These are phyloP conservation scores for Laguncularia racemosa DNA, from an alignment of 345 rosid genomes.

Conservation along the genomic window DNA sequence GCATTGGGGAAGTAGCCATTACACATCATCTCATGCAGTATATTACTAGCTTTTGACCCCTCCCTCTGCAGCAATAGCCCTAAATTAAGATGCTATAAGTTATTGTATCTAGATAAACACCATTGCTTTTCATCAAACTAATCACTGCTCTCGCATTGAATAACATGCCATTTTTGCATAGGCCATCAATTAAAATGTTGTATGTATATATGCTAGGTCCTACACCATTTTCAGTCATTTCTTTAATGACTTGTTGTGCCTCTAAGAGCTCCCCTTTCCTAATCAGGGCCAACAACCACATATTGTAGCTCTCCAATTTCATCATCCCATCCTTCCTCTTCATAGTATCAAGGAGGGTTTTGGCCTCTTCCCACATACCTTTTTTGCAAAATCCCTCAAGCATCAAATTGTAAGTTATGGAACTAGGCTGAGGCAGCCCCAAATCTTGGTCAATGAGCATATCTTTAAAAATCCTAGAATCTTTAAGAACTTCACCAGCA, in stretches of 20 bases:
- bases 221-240: conserved; percentile 52
- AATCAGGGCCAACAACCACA: conserved; percentile 75
- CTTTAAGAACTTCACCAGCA: conserved; percentile 67
- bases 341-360: conserved; percentile 54
- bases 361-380: conserved; percentile 84
- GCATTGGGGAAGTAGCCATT: conserved; percentile 60
- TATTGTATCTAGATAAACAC: conserved; percentile 64
- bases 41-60: conserved; percentile 44
- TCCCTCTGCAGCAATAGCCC: conserved; percentile 67
- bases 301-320: conserved; percentile 68
- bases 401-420: conserved; percentile 71
- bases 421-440: conserved; percentile 83
- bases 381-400: conserved; percentile 69
- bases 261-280: conserved; percentile 60
- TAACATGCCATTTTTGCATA: conserved; percentile 82
- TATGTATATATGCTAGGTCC: conserved; percentile 65
- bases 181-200: conserved; percentile 71
- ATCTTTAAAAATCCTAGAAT: conserved; percentile 87
- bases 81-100: conserved; percentile 70
- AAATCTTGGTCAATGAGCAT: conserved; percentile 68
- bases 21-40: conserved; percentile 71
- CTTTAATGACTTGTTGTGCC: conserved; percentile 58
- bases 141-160: conserved; percentile 57
- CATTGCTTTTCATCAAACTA: conserved; percentile 47
- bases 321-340: conserved; percentile 30